Evolutionary conservation across 306 rosid genomes (phyloP).

Genomic region (Senna tora): DNA sequence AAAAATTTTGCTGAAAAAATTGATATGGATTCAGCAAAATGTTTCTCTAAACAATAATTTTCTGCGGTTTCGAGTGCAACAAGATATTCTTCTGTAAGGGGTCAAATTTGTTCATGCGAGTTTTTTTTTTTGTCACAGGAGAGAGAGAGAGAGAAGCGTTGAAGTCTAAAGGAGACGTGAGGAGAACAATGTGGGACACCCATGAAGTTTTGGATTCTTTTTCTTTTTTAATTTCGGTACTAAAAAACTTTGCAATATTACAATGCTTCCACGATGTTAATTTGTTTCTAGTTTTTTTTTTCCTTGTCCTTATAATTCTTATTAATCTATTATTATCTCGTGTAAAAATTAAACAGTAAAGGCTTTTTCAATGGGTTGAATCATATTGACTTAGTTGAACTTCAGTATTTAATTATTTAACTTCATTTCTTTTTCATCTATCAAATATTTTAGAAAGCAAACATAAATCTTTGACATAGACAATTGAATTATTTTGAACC

Average conservation of each 20-base stretch:
- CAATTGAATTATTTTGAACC: too few species aligned
- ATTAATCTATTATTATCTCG: too few species aligned
- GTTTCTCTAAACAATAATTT: neutral
- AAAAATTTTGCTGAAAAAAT: slow-evolving; percentile 28
- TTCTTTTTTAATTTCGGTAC: slow-evolving; percentile 20
- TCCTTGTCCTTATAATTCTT: neutral
- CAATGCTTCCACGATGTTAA: neutral
- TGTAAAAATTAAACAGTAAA: too few species aligned
- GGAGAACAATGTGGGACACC: slow-evolving; percentile 56
- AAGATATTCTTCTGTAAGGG: slow-evolving; percentile 27
- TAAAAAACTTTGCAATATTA: neutral
- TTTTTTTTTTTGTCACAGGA: slow-evolving; percentile 44
- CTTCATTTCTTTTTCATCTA: too few species aligned
- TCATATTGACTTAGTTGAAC: too few species aligned
- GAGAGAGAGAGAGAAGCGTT: slow-evolving; percentile 48
- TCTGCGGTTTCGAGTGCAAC: slow-evolving; percentile 37
- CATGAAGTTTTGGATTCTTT: slow-evolving; percentile 10
- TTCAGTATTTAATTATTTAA: too few species aligned
- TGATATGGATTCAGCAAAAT: slow-evolving; percentile 6
- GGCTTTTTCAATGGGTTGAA: too few species aligned
- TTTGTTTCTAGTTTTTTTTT: slow-evolving; percentile 17
- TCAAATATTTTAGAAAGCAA: too few species aligned
- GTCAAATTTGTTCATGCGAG: slow-evolving; percentile 39
- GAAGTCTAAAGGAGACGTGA: slow-evolving; percentile 46
- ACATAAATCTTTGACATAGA: too few species aligned